phyloP scores from a whole-genome alignment of 441 rosid genomes.

The California macrophylla region DNA sequence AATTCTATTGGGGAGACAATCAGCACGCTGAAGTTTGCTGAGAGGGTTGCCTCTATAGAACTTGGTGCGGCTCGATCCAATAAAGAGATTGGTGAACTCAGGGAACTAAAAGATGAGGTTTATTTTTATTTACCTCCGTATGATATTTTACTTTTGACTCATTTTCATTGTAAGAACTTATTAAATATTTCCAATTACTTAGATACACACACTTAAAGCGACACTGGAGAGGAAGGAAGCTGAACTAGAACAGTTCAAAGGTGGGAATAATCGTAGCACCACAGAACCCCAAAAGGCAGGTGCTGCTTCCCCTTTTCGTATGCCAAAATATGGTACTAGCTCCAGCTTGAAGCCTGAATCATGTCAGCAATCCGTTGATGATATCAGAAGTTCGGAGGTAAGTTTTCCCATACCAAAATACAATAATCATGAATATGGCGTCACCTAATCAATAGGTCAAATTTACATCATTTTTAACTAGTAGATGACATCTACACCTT shows the following conservation, averaged over 20 bases:
- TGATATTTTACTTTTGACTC: background rate
- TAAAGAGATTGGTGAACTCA: constrained; percentile 74
- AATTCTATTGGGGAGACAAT: constrained; percentile 70
- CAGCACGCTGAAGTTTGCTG: constrained; percentile 87
- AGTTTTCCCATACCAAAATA: background rate
- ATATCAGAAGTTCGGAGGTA: constrained; percentile 53
- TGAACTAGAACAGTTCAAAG: constrained; percentile 64
- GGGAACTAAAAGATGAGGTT: constrained; percentile 89
- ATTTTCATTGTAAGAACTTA: background rate
- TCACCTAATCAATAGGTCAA: background rate
- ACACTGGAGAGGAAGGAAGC: constrained; percentile 73
- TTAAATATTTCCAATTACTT: constrained; percentile 9
- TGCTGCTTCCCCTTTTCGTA: constrained; percentile 75
- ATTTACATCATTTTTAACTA: background rate
- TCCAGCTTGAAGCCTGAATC: constrained; percentile 42
- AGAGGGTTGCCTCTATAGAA: constrained; percentile 91
- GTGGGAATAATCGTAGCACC: constrained; percentile 30
- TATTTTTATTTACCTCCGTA: background rate
- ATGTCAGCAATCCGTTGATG: constrained; percentile 41
- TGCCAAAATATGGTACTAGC: constrained; percentile 45
- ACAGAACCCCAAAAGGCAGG: constrained; percentile 56
- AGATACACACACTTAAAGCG: constrained; percentile 71
- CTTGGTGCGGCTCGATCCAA: constrained; percentile 78
- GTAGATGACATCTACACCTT: background rate
- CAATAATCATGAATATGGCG: background rate